Percentiles rank a stretch among this genome's conserved stretches.
These are phyloP conservation scores for Peniophora sp. DNA, from an alignment of 1,284 basidiomycete genomes.

Conservation along the genomic window DNA sequence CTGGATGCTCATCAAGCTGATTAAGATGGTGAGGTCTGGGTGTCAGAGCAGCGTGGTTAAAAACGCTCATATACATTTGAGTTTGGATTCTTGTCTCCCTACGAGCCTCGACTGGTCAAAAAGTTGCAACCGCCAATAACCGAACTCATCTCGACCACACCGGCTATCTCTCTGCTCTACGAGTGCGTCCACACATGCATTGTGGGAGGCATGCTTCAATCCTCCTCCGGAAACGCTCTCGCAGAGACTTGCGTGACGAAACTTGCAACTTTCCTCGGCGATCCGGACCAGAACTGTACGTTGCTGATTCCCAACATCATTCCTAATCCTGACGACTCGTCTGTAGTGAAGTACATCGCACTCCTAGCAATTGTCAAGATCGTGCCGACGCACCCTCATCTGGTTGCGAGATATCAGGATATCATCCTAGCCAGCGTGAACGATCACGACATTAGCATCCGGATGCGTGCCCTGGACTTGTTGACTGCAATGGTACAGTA, in stretches of 20 bases:
- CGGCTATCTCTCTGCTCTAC: constrained; percentile 92
- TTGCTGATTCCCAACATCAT: constrained; percentile 8
- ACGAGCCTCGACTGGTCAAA: constrained; percentile 89
- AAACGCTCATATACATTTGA: constrained; percentile 30
- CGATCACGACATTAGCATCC: constrained; percentile 92
- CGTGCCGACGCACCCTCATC: constrained; percentile 84
- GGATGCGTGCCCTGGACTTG: constrained; percentile 91
- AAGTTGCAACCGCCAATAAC: constrained; percentile 93
- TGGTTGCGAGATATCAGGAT: constrained; percentile 90
- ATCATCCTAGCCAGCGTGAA: constrained; percentile 86
- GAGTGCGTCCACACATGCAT: constrained; percentile 99
- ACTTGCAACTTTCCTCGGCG: constrained; percentile 85
- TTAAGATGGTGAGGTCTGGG: constrained; percentile 71
- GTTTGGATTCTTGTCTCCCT: constrained; percentile 88
- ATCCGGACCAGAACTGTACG: constrained; percentile 91
- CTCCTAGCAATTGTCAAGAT: constrained; percentile 94
- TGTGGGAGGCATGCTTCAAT: constrained; percentile 92
- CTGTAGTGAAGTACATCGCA: constrained; percentile 90
- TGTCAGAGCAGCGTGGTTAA: constrained; percentile 5
- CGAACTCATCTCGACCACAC: constrained; percentile 91
- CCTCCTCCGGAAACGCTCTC: constrained; percentile 69
- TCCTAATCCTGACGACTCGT: constrained; percentile 3
- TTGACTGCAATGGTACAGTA: constrained; percentile 81
- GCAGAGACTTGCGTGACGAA: constrained; percentile 91
- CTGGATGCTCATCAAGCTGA: constrained; percentile 99